Base-by-base conservation (phyloP, 768 basidiomycete genomes). In the Omphalotus guepiniiformis region DNA sequence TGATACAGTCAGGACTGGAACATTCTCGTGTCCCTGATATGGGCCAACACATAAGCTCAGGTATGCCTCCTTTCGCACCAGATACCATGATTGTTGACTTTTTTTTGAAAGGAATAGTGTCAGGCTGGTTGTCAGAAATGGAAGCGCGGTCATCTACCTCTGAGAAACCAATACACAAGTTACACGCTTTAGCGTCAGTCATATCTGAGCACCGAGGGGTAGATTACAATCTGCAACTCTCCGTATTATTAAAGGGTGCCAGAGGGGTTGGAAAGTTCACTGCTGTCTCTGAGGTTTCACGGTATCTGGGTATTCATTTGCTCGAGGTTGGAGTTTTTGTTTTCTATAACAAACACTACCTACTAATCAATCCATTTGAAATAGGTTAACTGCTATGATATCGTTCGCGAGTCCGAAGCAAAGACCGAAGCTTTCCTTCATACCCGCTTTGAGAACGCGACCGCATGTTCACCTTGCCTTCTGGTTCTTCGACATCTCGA, bases 311-410 rank as follows among this genome's bases (percentile, higher is more conserved):
- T 11, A 73, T 93, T 48, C 91, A 93, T 62, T 49, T 91, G 0
- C 71, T 89, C 11, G 88, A 93, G 74, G 93, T 88, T 9, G 8
- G 22, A 18, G 37, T 13, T 18, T 18, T 19, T 41, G 12, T 39
- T 45, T 27, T 42, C 37, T 30, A n/a, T n/a, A n/a, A n/a, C 42
- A 30, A 36, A 35, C 25, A 32, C 39, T 41, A n/a, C n/a, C n/a
- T n/a, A n/a, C n/a, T n/a, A n/a, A n/a, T n/a, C n/a, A n/a, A n/a
- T n/a, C n/a, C n/a, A 26, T 39, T 4, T 26, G 3, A 36, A 36
- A 35, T 51, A 97, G 93, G 72, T 95, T 37, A 83, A 96, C 52
- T 94, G 92, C 60, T 97, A 82, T 60, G 80, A 90, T 45, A 57
- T 93, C 4, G 57, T 93, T 6, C 87, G 85, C 2, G 94, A 98